Percentiles rank a stretch among this genome's conserved stretches.
phyloP scores from a whole-genome alignment of 495 filamentous ascomycete genomes.

The Articulospora tetracladia region DNA sequence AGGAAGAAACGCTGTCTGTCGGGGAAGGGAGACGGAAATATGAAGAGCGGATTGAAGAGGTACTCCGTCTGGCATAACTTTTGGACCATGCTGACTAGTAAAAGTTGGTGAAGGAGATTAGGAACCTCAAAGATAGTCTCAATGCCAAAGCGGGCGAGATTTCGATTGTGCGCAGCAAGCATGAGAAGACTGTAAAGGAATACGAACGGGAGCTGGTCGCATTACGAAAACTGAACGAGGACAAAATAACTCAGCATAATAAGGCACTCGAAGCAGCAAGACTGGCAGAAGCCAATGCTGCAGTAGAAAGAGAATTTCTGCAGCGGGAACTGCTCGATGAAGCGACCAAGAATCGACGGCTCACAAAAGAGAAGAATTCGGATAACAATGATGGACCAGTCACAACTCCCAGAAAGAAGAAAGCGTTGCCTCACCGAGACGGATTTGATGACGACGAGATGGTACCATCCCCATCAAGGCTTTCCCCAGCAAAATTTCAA shows the following conservation, averaged over 20 bases:
- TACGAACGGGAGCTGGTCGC: conserved; percentile 43
- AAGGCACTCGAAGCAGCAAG: conserved; percentile 40
- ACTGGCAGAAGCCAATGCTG: conserved; percentile 39
- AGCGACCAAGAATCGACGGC: conserved; percentile 17
- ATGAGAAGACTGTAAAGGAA: conserved; percentile 36
- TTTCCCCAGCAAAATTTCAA: conserved; percentile 23
- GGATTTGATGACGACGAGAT: conserved; percentile 53
- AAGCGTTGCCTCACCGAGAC: conserved; percentile 40
- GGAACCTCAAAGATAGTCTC: conserved; percentile 21
- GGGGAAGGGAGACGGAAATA: neutral
- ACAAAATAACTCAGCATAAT: conserved; percentile 40
- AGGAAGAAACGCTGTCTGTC: neutral
- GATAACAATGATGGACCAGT: conserved; percentile 26
- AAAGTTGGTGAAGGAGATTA: conserved; percentile 17
- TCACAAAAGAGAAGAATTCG: conserved; percentile 34
- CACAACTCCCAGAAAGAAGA: conserved; percentile 45
- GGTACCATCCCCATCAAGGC: conserved; percentile 29
- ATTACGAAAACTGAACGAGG: conserved; percentile 40
- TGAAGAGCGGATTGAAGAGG: conserved; percentile 19
- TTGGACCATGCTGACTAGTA: conserved; percentile 3
- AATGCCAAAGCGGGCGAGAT: conserved; percentile 39
- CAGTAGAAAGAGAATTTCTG: conserved; percentile 49
- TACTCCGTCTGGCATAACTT: neutral
- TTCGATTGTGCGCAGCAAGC: conserved; percentile 48
- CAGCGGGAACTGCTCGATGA: conserved; percentile 47